Evolutionary conservation across 2,329 filamentous ascomycete genomes (phyloP), one percentile per base, ranked within the genome.

Genomic region (Tolypocladium amazonense): DNA sequence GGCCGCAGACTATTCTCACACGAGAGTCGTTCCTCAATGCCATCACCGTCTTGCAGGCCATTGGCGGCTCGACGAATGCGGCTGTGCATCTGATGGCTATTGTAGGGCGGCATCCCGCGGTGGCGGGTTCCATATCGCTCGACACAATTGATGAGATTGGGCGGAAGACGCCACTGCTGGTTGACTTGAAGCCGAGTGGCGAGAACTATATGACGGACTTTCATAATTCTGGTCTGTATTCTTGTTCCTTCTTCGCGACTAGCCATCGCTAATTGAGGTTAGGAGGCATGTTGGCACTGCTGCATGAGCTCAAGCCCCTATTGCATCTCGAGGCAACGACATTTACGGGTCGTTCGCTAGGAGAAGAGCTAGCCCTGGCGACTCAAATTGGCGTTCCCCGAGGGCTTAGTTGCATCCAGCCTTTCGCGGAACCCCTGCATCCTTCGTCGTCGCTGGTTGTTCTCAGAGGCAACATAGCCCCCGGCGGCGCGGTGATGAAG

Each of bases 171-270:
- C 91, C 91, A 0, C 85, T 94, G 67, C 83, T 96, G 47, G 89
- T 92, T 1, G 88, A 95, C 69, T 79, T 96, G 23, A 90, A 92
- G n/a, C 92, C 92, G 0, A 89, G 85, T 61, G 92, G 92, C 1
- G 87, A 88, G 59, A 92, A 91, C 70, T 89, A 92, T 71, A 95
- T 96, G 87, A 90, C 88, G 92, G 47, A 97, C 69, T 86, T 97
- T 47, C 94, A 94, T 72, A 88, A 92, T 61, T 88, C 94, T 25
- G 69, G 66, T 64, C 20, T 14, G 62, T 58, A 23, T 1, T 14
- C 18, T 2, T 8, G 8, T 14, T 25, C 14, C 20, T 20, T 37
- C 23, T 8, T 38, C 14, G 5, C 54, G 27, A 20, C 27, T 9
- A 9, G n/a, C 14, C 18, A 9, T 20, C 25, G 37, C 37, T 56